Percentiles rank a stretch among this genome's conserved stretches.
These are phyloP conservation scores for Beauveria medogensis DNA, from an alignment of 2,329 filamentous ascomycete species.

Conservation along the genomic window DNA sequence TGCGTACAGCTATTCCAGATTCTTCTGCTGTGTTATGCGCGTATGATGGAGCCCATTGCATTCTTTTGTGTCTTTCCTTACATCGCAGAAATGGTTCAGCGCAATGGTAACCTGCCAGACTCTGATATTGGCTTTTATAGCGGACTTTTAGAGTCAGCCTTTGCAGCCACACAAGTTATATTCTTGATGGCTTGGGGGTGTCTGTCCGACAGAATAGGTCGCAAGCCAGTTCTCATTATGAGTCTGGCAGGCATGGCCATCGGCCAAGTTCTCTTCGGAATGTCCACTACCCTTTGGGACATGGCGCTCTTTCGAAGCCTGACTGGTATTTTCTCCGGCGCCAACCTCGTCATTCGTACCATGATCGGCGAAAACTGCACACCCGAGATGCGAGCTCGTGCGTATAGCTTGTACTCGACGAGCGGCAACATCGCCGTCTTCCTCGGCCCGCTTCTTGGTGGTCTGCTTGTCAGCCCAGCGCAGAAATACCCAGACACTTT, in stretches of 20 bases:
- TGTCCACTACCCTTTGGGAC: constrained; percentile 57
- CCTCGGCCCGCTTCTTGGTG: constrained; percentile 63
- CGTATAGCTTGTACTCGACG: background rate
- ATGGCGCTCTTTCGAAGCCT: constrained; percentile 66
- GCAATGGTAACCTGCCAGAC: constrained; percentile 51
- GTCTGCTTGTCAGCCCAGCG: constrained; percentile 59
- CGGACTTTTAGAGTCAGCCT: constrained; percentile 66
- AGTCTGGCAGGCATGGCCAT: constrained; percentile 57
- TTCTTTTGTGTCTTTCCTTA: constrained; percentile 80
- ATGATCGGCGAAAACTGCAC: constrained; percentile 46
- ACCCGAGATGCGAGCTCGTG: background rate
- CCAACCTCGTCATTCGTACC: constrained; percentile 64
- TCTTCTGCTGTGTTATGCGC: constrained; percentile 62
- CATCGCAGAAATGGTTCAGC: constrained; percentile 67
- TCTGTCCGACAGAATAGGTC: constrained; percentile 53
- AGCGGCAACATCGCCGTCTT: constrained; percentile 64
- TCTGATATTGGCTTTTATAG: constrained; percentile 70
- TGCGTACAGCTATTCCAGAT: constrained; percentile 37
- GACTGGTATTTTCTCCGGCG: constrained; percentile 66
- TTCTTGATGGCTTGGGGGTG: constrained; percentile 69
- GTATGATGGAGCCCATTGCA: constrained; percentile 65
- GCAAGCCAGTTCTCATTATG: constrained; percentile 63
- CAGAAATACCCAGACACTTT: constrained; percentile 51
- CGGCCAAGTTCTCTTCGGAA: constrained; percentile 57
- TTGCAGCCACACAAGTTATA: constrained; percentile 67